Evolutionary conservation across 441 rosid species (phyloP), one percentile per base, ranked within the genome.

Genomic region (Croton setiger): DNA sequence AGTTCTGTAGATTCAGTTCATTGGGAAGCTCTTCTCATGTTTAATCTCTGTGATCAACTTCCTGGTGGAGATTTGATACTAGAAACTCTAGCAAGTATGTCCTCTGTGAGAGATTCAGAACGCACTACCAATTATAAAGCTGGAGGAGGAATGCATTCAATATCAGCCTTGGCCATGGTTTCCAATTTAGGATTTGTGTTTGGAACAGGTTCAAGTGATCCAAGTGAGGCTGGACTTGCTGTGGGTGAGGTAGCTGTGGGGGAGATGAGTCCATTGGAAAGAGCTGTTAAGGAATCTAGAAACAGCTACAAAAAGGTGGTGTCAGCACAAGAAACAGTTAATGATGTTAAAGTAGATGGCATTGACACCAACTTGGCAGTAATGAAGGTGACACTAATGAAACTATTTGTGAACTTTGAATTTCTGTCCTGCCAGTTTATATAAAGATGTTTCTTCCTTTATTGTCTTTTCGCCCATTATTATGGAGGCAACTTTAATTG

Each of bases 31-130:
- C 87, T 94, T 77, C 97, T 94, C 76, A 82, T 85, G 78, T 94
- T 90, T 74, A 92, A 82, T 78, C 89, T 91, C 58, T 87, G 97
- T 57, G 98, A 94, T 79, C 89, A 86, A 78, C 89, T 94, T 80
- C 99, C 99, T 37, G 97, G 98, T 66, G 99, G 99, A 45, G 97
- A 94, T 84, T 74, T 86, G 77, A 81, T 94, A 66, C 82, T 88
- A 8, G 93, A 94, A 78, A 88, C 97, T 21, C 89, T 91, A 64
- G 93, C 97, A 71, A 84, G 84, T 73, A 83, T 86, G 90, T 85
- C 87, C 4, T 77, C 76, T 58, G 60, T 78, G n/a, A 85, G 84
- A 81, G 89, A 78, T 64, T 57, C 79, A 63, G 92, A 87, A 56
- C 77, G 76, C 10, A 76, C 80, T 67, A 83, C 70, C 69, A 81